Evolutionary conservation across 2,329 filamentous ascomycete genomes (phyloP), one percentile per base, ranked within the genome.

Genomic region (Ophiostoma angusticollis): DNA sequence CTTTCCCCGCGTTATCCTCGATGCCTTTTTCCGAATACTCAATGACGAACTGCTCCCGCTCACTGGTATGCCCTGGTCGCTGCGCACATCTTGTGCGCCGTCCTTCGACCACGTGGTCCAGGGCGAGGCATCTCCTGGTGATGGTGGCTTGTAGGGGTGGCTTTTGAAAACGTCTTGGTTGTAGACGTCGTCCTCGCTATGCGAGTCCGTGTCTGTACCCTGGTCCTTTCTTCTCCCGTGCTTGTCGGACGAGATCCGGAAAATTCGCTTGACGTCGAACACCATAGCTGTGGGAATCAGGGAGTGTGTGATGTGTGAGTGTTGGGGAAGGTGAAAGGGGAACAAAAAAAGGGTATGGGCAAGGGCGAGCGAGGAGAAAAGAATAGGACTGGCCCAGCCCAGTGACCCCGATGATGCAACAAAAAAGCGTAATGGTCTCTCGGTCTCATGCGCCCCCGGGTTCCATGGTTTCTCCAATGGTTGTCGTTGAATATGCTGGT

Each of bases 221-320:
- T 38, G 33, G 8, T 16, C 23, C 19, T 34, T 40, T 25, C n/a
- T n/a, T n/a, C 34, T 35, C 30, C 35, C 35, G 5, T 36, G 30
- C 22, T 45, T 39, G 34, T 40, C 39, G 14, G 42, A 40, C 4
- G 43, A 25, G 12, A 40, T 41, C 25, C 45, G 43, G 6, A 49
- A 42, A 12, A 49, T 40, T 18, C 19, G 35, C 16, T 39, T 46
- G 12, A 47, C 36, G 34, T 49, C 21, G 19, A 49, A 46, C 6
- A 32, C 45, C 47, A 49, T 49, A 9, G 13, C 22, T n/a, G 21
- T 16, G 21, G 28, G 34, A 22, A 22, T 30, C 14, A 16, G 24
- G 13, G 17, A 17, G 18, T 18, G 21, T 31, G 13, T 34, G 17
- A 21, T 24, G 12, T 12, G 18, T 14, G 31, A 13, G 31, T 22